Conservation (phyloP, 441 rosid species). For the Gossypium armourianum region DNA sequence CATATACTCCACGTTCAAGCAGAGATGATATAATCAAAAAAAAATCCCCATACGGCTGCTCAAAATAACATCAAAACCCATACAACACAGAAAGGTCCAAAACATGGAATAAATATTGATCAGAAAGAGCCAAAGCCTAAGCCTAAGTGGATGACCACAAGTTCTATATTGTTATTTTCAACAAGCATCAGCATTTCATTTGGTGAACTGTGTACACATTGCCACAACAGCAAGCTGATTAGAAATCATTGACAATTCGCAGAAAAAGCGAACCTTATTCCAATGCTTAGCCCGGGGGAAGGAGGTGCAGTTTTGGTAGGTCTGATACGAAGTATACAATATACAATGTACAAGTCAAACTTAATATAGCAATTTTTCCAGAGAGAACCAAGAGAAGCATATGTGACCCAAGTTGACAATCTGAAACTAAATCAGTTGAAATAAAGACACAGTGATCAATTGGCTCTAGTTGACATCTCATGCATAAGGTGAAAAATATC, state of each 20-base stretch:
- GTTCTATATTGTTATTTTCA: neutral
- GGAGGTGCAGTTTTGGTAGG: too few species aligned
- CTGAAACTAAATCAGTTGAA: neutral
- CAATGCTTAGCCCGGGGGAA: neutral
- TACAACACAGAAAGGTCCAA: neutral
- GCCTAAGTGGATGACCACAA: neutral
- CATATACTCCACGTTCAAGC: neutral
- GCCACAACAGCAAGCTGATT: neutral
- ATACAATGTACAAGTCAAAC: neutral
- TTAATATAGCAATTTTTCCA: neutral
- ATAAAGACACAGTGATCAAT: neutral
- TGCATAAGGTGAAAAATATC: neutral
- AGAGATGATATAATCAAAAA: neutral
- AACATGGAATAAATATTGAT: neutral
- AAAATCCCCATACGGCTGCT: neutral
- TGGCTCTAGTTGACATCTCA: neutral
- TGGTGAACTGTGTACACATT: neutral
- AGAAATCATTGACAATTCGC: neutral
- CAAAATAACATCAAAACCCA: neutral
- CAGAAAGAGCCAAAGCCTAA: neutral
- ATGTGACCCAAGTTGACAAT: neutral
- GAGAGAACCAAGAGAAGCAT: neutral
- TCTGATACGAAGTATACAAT: too few species aligned
- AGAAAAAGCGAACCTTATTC: neutral
- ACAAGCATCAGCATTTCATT: neutral